Conservation (phyloP, 2,329 filamentous ascomycete genomes). For the Hymenoscyphus occultus region DNA sequence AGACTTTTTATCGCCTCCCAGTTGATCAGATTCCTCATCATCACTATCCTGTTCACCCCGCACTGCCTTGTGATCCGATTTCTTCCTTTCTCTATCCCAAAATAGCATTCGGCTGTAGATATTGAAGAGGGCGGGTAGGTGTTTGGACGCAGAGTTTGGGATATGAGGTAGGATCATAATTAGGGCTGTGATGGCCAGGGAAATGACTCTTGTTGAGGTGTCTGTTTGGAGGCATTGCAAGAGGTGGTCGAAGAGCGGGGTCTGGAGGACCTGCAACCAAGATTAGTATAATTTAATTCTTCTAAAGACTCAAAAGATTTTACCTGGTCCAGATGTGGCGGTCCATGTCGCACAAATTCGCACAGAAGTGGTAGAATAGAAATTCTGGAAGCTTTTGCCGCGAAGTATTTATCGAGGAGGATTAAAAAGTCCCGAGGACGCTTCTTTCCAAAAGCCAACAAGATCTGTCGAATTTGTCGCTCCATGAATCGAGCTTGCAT, state of each 20-base stretch:
- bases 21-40: constrained; percentile 35
- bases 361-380: constrained; percentile 65
- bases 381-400: constrained; percentile 61
- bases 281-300: background rate
- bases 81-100: constrained; percentile 55
- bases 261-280: constrained; percentile 52
- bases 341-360: constrained; percentile 70
- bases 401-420: constrained; percentile 62
- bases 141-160: constrained; percentile 65
- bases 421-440: constrained; percentile 67
- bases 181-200: constrained; percentile 68
- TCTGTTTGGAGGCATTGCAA: constrained; percentile 73
- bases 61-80: constrained; percentile 15
- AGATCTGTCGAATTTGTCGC: constrained; percentile 45
- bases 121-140: constrained; percentile 73
- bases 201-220: constrained; percentile 73
- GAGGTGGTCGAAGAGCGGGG: constrained; percentile 67
- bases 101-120: constrained; percentile 78
- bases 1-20: constrained; percentile 35
- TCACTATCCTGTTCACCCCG: constrained; percentile 18
- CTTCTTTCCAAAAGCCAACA: constrained; percentile 54
- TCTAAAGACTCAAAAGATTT: background rate
- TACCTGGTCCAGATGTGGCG: constrained; percentile 70
- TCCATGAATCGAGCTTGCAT: constrained; percentile 45
- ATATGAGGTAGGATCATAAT: constrained; percentile 84